Base-by-base conservation (phyloP, 805 yeast genomes). In the Schizosaccharomyces octosporus region DNA sequence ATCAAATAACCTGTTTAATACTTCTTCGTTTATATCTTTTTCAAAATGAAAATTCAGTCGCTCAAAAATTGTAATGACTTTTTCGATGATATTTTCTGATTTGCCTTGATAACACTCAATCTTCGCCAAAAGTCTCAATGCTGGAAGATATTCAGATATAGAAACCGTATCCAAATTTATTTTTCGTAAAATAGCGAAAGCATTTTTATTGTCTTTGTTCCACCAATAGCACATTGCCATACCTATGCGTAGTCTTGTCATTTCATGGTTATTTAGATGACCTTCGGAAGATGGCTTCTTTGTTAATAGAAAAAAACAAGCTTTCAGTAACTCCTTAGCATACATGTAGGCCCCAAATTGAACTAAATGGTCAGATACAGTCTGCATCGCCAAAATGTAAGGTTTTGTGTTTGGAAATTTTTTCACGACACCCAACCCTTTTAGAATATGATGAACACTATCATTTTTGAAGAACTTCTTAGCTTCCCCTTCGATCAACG, bases 371-470 rank as follows among this genome's bases (percentile, higher is more conserved):
- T 42, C 42, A 5, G 62, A 66, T 19, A 62, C 66, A 17, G 27
- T 32, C 17, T 51, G 36, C 48, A 65, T 39, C 31, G 61, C 65
- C 4, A 24, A 19, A 1, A 65, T 62, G 45, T 65, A 65, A 7
- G 59, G 63, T 11, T 54, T 41, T n/a, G 65, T 58, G 27, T 64
- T 62, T 11, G 59, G 54, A 32, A 58, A 61, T 21, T 59, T 63
- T 41, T 51, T 60, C 19, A 65, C 41, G 5, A 65, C 59, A 24
- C 65, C 59, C 27, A 62, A n/a, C 1, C 65, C 64, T 19, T 27
- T 13, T 19, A 62, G 7, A 6, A 65, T 48, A 42, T 65, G 66
- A 45, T 63, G 65, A 27, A 64, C 62, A 19, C 62, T 61, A 32
- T 17, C 27, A 21, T 41, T 48, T 29, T 62, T 39, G 29, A 62